Conservation (phyloP, 2,329 filamentous ascomycete genomes). For the Zymoseptoria tritici region DNA sequence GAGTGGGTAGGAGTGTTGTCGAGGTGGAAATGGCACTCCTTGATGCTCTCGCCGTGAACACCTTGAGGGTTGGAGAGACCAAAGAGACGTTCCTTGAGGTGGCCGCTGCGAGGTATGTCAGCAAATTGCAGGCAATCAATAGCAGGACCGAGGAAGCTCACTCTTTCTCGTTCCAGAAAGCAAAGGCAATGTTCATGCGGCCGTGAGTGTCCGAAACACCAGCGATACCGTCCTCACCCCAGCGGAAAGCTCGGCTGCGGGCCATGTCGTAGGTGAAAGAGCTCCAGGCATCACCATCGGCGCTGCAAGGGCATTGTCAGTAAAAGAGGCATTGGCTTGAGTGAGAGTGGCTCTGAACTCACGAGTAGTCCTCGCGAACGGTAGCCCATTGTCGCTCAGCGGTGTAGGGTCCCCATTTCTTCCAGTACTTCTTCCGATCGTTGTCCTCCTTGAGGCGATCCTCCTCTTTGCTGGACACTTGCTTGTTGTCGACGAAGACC, state of each 20-base stretch:
- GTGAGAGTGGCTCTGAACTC: slow-evolving; percentile 30
- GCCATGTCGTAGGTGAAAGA: slow-evolving; percentile 94
- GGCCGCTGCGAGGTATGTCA: slow-evolving; percentile 57
- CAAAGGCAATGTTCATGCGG: slow-evolving; percentile 84
- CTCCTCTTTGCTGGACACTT: slow-evolving; percentile 85
- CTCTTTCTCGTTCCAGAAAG: slow-evolving; percentile 98
- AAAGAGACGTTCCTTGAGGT: slow-evolving; percentile 90
- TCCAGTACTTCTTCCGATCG: slow-evolving; percentile 85
- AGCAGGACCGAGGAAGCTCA: slow-evolving; percentile 37
- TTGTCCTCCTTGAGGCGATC: slow-evolving; percentile 80
- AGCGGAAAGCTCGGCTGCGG: slow-evolving; percentile 78
- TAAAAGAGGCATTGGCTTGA: background rate
- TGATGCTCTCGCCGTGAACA: slow-evolving; percentile 94
- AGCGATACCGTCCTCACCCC: slow-evolving; percentile 95
- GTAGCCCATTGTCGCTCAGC: slow-evolving; percentile 94
- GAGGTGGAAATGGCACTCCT: slow-evolving; percentile 92
- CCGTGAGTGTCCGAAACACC: slow-evolving; percentile 92
- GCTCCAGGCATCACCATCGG: slow-evolving; percentile 88
- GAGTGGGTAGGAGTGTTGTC: slow-evolving; percentile 92
- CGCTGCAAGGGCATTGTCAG: slow-evolving; percentile 43
- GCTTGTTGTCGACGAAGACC: slow-evolving; percentile 83
- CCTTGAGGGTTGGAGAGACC: slow-evolving; percentile 93
- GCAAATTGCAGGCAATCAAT: slow-evolving; percentile 13
- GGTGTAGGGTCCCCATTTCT: slow-evolving; percentile 94
- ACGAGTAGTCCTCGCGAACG: slow-evolving; percentile 67